Evolutionary conservation across 208 protist genomes (phyloP).

Genomic region (Acanthamoeba divionensis): DNA sequence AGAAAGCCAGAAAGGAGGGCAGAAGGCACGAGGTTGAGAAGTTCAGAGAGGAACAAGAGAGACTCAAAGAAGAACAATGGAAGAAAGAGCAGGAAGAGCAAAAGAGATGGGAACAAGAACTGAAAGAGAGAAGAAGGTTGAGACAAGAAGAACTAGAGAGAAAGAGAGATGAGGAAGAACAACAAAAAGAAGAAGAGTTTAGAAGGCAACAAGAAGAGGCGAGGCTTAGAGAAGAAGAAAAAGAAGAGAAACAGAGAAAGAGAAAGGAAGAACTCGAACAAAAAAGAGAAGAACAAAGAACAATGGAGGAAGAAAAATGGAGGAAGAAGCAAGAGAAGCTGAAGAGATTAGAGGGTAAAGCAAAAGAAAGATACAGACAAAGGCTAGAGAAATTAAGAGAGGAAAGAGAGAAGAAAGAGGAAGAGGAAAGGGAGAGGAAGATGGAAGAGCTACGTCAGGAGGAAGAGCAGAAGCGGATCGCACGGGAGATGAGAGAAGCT

Average conservation of each 20-base stretch:
- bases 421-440: background rate
- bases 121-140: background rate
- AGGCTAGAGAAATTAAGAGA: background rate
- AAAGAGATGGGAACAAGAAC: background rate
- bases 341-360: constrained; percentile 37
- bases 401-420: constrained; percentile 32
- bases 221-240: background rate
- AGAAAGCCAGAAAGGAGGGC: background rate
- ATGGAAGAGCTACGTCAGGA: constrained; percentile 38
- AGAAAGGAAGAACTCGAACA: constrained; percentile 15
- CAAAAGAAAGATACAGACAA: constrained; percentile 23
- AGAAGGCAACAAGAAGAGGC: background rate
- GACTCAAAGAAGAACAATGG: constrained; percentile 24
- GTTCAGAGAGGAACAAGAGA: constrained; percentile 21
- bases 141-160: background rate
- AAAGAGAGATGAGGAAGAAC: constrained; percentile 22
- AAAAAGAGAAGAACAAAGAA: background rate
- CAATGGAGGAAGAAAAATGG: constrained; percentile 28
- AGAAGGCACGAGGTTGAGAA: background rate
- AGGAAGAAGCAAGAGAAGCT: constrained; percentile 47
- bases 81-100: background rate
- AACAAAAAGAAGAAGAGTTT: background rate
- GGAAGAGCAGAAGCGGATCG: background rate
- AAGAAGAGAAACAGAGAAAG: background rate
- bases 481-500: background rate